A percentile compares a stretch with the other conserved stretches of the same genome.
Conservation (phyloP, 2,329 filamentous ascomycete species). For the Diaporthe vexans region DNA sequence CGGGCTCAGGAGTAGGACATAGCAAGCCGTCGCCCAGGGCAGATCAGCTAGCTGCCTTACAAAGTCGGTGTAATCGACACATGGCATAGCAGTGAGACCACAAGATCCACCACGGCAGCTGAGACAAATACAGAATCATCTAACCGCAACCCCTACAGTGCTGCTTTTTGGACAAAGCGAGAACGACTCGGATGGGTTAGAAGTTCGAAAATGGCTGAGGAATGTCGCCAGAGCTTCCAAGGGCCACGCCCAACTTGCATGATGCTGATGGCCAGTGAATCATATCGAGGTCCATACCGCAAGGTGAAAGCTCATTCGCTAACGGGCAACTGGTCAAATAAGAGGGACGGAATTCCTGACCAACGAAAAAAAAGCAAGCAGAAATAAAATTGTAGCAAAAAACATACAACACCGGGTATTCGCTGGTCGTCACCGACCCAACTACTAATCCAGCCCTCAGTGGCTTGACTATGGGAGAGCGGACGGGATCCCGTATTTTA, state of each 20-base stretch:
- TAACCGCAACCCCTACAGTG: no score
- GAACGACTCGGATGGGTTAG: accelerated
- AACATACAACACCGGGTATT: conserved; percentile 35
- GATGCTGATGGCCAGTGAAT: not conserved
- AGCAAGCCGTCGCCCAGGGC: not conserved
- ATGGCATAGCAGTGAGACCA: not conserved
- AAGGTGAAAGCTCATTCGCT: not conserved
- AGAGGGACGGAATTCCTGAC: no score
- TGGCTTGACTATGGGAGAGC: conserved; percentile 32
- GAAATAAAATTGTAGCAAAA: not conserved
- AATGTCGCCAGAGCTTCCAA: not conserved
- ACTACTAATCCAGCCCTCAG: conserved; percentile 1
- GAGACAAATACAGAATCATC: no score
- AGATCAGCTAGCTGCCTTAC: not conserved
- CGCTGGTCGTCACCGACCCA: no score
- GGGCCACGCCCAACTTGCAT: not conserved
- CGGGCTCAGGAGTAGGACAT: not conserved
- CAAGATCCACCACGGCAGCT: not conserved
- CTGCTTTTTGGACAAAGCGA: no score
- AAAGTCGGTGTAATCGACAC: not conserved
- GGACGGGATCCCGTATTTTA: conserved; percentile 33
- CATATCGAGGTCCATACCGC: no score
- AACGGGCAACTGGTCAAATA: no score
- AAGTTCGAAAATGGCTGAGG: not conserved
- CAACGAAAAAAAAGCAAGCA: no score